Evolutionary conservation across 2,329 filamentous ascomycete species (phyloP).

Genomic region (Trichoderma gracile): DNA sequence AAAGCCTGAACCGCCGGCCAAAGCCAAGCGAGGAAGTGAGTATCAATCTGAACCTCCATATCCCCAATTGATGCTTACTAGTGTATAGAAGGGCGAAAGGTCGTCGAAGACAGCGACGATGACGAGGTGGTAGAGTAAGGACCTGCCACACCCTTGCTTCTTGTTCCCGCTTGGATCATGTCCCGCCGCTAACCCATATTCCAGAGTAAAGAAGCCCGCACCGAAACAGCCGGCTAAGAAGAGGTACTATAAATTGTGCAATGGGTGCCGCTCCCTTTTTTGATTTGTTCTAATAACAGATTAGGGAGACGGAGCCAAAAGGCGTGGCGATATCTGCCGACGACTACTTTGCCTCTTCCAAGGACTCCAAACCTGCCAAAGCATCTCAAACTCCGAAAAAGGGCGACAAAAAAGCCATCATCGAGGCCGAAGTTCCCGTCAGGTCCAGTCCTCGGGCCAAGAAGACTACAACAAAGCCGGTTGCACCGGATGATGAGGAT

Average conservation of each 20-base stretch:
- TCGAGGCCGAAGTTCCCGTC: slow-evolving; percentile 47
- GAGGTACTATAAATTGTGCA: slow-evolving; percentile 50
- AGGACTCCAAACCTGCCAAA: slow-evolving; percentile 43
- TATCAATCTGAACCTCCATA: neutral
- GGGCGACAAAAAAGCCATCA: slow-evolving; percentile 40
- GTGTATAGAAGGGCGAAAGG: slow-evolving; percentile 58
- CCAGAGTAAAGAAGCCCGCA: slow-evolving; percentile 54
- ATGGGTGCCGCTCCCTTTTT: too few relatives aligned
- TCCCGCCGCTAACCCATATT: slow-evolving; percentile 14
- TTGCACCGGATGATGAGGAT: slow-evolving; percentile 33
- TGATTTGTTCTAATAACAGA: slow-evolving; percentile 19
- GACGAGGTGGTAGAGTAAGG: slow-evolving; percentile 66
- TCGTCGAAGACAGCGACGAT: slow-evolving; percentile 73
- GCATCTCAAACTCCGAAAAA: slow-evolving; percentile 44
- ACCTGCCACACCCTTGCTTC: slow-evolving; percentile 10
- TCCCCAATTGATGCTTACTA: slow-evolving; percentile 29
- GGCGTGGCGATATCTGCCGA: slow-evolving; percentile 57
- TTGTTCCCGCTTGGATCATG: neutral
- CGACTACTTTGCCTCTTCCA: slow-evolving; percentile 57
- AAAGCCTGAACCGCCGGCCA: slow-evolving; percentile 45
- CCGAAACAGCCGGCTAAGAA: slow-evolving; percentile 53
- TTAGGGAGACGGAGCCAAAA: slow-evolving; percentile 46
- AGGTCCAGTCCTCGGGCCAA: slow-evolving; percentile 57
- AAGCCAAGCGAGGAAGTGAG: slow-evolving; percentile 51
- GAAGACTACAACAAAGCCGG: slow-evolving; percentile 38